Percentiles rank a stretch among this genome's conserved stretches.
These are phyloP conservation scores for Populus hybrid DNA, from an alignment of 441 rosid species.

Conservation along the genomic window DNA sequence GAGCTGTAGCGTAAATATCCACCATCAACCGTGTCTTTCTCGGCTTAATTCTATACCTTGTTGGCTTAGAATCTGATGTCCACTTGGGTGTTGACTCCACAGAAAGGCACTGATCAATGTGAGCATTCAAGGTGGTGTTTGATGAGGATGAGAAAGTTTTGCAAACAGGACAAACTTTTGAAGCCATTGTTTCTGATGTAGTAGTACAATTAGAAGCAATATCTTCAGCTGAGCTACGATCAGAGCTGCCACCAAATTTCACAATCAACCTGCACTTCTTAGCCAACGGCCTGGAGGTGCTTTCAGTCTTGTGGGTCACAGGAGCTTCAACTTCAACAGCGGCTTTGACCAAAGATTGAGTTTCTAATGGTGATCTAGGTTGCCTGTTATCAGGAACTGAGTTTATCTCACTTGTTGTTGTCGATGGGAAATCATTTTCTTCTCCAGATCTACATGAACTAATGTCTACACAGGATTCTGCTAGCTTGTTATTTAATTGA, in stretches of 20 bases:
- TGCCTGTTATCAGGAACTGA: conserved; percentile 37
- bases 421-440: conserved; percentile 60
- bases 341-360: conserved; percentile 30
- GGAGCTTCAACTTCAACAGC: conserved; percentile 37
- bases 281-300: conserved; percentile 31
- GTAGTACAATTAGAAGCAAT: conserved; percentile 56
- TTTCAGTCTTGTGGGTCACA: conserved; percentile 35
- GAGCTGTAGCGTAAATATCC: conserved; percentile 71
- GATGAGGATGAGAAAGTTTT: conserved; percentile 92
- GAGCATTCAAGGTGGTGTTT: conserved; percentile 98
- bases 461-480: conserved; percentile 34
- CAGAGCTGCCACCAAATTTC: conserved; percentile 62
- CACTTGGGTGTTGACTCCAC: conserved; percentile 62
- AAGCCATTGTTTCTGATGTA: conserved; percentile 75
- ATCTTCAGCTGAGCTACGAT: conserved; percentile 62
- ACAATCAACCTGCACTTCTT: conserved; percentile 77
- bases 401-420: conserved; percentile 56
- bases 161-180: conserved; percentile 98
- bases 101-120: conserved; percentile 96
- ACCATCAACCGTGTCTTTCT: conserved; percentile 68
- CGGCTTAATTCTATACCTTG: conserved; percentile 70
- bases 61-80: conserved; percentile 56
- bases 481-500: conserved; percentile 26
- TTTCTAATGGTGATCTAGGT: conserved; percentile 34
- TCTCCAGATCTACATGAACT: conserved; percentile 51